Conservation (phyloP, 306 rosid species). For the Casuarina equisetifolia region DNA sequence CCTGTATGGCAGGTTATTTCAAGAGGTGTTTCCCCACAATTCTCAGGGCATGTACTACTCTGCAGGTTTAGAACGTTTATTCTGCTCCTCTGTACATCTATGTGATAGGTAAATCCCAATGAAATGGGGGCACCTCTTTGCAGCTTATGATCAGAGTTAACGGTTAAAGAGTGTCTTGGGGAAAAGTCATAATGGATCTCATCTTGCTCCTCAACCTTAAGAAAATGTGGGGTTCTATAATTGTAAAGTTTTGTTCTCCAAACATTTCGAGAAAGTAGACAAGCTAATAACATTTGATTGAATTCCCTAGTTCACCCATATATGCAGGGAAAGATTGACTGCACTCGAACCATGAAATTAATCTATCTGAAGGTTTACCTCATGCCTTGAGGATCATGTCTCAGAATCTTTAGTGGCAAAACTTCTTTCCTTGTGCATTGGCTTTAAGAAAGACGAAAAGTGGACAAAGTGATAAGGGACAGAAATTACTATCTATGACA, state of each 20-base stretch:
- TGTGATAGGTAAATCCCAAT: conserved; percentile 17
- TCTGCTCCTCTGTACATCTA: conserved; percentile 21
- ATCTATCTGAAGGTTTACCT: neutral
- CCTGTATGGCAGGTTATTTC: neutral
- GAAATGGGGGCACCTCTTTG: conserved; percentile 4
- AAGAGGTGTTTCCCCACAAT: neutral
- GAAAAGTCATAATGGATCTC: conserved; percentile 3
- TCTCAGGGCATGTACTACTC: neutral
- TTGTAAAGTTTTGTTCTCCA: neutral
- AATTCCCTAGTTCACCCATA: neutral
- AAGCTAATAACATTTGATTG: neutral
- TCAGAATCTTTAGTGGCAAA: neutral
- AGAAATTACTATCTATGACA: neutral
- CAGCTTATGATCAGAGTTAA: neutral
- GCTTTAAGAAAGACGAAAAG: neutral
- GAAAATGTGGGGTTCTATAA: neutral
- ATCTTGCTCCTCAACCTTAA: neutral
- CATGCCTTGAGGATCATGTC: neutral
- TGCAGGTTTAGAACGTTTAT: neutral
- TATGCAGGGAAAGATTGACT: neutral
- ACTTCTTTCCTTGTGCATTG: neutral
- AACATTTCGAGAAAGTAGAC: neutral
- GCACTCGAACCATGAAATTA: neutral
- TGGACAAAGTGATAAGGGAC: neutral
- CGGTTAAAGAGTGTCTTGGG: neutral